phyloP scores from a whole-genome alignment of 2,329 filamentous ascomycete species.

The Cercospora berteroae region DNA sequence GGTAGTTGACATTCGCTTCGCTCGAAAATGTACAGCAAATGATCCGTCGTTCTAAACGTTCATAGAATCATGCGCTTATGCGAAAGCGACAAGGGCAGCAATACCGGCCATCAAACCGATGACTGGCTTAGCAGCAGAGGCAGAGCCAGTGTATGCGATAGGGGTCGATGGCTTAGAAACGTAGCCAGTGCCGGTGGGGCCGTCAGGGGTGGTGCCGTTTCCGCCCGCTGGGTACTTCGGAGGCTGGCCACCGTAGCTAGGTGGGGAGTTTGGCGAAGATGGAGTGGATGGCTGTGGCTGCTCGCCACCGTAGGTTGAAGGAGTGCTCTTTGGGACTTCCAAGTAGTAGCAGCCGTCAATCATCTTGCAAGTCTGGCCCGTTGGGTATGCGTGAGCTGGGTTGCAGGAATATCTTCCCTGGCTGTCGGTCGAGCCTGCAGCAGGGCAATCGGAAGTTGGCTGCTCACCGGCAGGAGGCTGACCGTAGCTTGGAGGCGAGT shows the following conservation, averaged over 20 bases:
- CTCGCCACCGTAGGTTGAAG: not conserved
- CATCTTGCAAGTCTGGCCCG: slow-evolving; percentile 22
- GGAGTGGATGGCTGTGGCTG: not conserved
- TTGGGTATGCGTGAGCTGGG: slow-evolving; percentile 25
- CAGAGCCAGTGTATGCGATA: slow-evolving; percentile 11
- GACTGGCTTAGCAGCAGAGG: slow-evolving; percentile 15
- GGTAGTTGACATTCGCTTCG: not conserved
- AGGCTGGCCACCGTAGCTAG: not conserved
- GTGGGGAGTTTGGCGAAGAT: not conserved
- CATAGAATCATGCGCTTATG: slow-evolving; percentile 6
- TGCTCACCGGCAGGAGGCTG: not conserved
- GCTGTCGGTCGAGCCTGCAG: slow-evolving; percentile 5
- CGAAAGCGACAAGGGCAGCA: slow-evolving; percentile 17
- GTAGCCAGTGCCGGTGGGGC: not conserved
- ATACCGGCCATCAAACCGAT: slow-evolving; percentile 18
- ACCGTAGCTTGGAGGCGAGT: too few relatives aligned
- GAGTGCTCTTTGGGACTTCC: slow-evolving; percentile 11
- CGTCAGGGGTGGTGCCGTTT: not conserved
- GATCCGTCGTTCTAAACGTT: not conserved
- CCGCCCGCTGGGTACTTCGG: not conserved
- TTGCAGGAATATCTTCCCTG: slow-evolving; percentile 17
- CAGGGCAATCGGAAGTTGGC: slow-evolving; percentile 11
- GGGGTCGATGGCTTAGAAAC: not conserved
- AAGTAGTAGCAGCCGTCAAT: slow-evolving; percentile 20
- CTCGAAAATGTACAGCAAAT: not conserved